phyloP scores from a whole-genome alignment of 179 eudicot species.

The Vitellaria paradoxa region DNA sequence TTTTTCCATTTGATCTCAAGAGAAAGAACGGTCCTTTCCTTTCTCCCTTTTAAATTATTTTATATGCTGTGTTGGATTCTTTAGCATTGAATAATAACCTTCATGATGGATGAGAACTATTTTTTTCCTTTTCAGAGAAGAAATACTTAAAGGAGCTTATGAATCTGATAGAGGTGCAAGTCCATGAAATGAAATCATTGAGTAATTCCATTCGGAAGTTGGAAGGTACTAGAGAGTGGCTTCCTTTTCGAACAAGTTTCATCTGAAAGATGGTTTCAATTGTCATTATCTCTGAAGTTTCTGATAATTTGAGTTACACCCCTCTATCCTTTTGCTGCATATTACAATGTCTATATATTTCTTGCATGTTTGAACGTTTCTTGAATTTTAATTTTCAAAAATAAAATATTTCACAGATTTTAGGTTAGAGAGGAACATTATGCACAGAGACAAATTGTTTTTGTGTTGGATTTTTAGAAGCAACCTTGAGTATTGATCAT shows the following conservation, averaged over 20 bases:
- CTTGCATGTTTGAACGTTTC: neutral
- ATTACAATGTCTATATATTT: neutral
- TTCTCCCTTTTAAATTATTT: neutral
- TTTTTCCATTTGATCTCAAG: slow-evolving; percentile 22
- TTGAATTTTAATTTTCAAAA: too few relatives aligned
- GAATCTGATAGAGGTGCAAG: slow-evolving; percentile 65
- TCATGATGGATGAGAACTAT: slow-evolving; percentile 11
- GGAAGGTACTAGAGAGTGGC: slow-evolving; percentile 51
- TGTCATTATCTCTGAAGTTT: neutral
- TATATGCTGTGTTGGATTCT: neutral
- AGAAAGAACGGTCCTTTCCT: slow-evolving; percentile 28
- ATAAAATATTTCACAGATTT: neutral
- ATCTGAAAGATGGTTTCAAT: neutral
- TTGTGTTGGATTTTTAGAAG: neutral
- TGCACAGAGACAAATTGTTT: neutral
- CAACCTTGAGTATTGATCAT: neutral
- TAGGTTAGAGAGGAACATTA: neutral
- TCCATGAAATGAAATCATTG: slow-evolving; percentile 85
- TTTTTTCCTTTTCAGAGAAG: slow-evolving; percentile 55
- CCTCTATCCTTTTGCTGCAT: neutral
- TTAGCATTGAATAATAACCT: neutral
- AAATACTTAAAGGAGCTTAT: slow-evolving; percentile 62
- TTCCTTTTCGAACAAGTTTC: neutral
- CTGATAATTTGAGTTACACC: neutral
- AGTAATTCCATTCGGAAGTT: slow-evolving; percentile 55